Evolutionary conservation across 257 asterid species (phyloP).

Genomic region (Solanum dulcamara): DNA sequence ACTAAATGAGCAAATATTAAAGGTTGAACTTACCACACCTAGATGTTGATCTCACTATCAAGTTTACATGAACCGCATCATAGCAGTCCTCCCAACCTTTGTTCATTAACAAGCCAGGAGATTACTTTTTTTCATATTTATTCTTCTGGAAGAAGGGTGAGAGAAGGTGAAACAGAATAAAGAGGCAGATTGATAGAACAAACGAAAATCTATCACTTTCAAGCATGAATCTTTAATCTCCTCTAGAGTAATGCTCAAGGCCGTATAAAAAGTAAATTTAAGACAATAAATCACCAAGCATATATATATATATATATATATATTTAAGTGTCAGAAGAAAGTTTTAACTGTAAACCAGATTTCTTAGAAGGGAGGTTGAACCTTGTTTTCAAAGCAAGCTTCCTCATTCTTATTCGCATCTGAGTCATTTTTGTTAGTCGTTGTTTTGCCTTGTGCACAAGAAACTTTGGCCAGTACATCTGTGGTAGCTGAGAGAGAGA

Average conservation of each 20-base stretch:
- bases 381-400: conserved; percentile 93
- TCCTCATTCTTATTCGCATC: conserved; percentile 97
- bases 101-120: not conserved
- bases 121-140: not conserved
- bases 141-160: not conserved
- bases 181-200: not conserved
- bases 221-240: not conserved
- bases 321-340: not conserved
- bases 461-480: conserved; percentile 89
- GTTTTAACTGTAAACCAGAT: not conserved
- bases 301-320: not conserved
- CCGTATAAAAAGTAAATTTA: not conserved
- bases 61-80: not conserved
- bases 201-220: not conserved
- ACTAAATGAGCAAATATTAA: not conserved
- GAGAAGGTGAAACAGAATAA: not conserved
- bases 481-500: conserved; percentile 7
- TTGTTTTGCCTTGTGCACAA: conserved; percentile 84
- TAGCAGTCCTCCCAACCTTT: not conserved
- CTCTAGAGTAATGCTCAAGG: not conserved
- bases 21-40: not conserved
- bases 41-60: not conserved
- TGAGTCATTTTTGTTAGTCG: conserved; percentile 95
- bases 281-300: not conserved
- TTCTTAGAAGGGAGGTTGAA: conserved; percentile 2